phyloP scores from a whole-genome alignment of 768 basidiomycete genomes.

The Naganishia friedmannii region DNA sequence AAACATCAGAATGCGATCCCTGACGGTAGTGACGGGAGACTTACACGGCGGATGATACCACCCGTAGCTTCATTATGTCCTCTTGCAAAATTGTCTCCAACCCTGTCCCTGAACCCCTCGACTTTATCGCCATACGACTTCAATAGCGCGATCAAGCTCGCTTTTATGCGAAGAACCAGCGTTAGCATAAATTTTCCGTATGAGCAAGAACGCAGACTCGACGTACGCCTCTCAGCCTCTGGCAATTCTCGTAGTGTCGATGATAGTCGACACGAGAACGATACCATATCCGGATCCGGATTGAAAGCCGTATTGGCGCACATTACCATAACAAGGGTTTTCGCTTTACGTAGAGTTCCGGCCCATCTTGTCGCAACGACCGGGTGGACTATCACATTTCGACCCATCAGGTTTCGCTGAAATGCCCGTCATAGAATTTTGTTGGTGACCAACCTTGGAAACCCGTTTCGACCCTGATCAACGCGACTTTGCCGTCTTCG shows the following conservation, averaged over 20 bases:
- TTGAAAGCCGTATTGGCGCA: conserved; percentile 55
- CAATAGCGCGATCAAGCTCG: conserved; percentile 54
- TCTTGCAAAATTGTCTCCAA: conserved; percentile 57
- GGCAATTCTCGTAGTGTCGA: conserved; percentile 47
- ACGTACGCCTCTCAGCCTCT: conserved; percentile 47
- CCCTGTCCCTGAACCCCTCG: conserved; percentile 52
- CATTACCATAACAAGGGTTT: conserved; percentile 48
- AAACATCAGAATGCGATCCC: not conserved
- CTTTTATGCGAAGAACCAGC: conserved; percentile 24
- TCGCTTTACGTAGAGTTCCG: conserved; percentile 51
- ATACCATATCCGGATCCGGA: conserved; percentile 51
- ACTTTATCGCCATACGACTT: conserved; percentile 52
- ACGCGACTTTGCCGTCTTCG: conserved; percentile 56
- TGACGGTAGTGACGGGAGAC: conserved; percentile 2
- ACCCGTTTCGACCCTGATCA: conserved; percentile 54
- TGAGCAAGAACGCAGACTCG: not conserved
- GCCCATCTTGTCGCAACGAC: conserved; percentile 59
- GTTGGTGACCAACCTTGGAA: conserved; percentile 51
- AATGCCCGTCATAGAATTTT: not conserved
- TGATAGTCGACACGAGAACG: conserved; percentile 56
- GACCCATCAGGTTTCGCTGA: not conserved
- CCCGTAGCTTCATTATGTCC: conserved; percentile 60
- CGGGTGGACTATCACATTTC: conserved; percentile 50
- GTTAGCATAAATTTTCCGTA: not conserved
- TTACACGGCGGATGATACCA: conserved; percentile 56